Base-by-base conservation (phyloP, 345 rosid genomes). In the Tarenaya hassleriana region DNA sequence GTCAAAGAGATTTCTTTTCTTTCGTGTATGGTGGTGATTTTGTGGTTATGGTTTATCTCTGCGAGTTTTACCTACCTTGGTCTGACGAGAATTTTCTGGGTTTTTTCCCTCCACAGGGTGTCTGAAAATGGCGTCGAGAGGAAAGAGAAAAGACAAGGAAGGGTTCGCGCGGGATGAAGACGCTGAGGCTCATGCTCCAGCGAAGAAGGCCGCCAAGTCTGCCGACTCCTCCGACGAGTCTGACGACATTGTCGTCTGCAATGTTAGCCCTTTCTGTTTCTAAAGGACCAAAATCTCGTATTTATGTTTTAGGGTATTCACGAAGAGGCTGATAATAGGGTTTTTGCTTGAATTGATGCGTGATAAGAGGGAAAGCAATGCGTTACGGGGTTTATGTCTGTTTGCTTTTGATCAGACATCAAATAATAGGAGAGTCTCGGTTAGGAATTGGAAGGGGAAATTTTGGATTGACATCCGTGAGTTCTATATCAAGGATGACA, bases 381-480 rank as follows among this genome's bases (percentile, higher is more conserved):
- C 52, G 32, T 31, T 52, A 33, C 55, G 41, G 50, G 51, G 67
- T 48, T 62, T 40, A 18, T 45, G 41, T 17, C 20, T 15, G 20
- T 47, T 1, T 41, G 32, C 41, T 33, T 8, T n/a, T n/a, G 34
- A 42, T 63, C 66, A 90, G 96, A 69, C 87, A 50, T 83, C 96
- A 16, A 88, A 77, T 79, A 92, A 77, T 43, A 68, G 95, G 73
- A 84, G 86, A 67, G 94, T 91, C 24, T 56, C 85, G 8, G 96
- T 91, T 56, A 69, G 95, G 80, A 77, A 73, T 50, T 91, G 90
- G 92, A 74, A 83, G 21, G 96, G 95, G 8, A 77, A 52, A 50
- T 68, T 83, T 17, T 78, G 86, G 78, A 74, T 92, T 34, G 95
- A 92, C 53, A 83, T 92, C 60, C 95, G 96, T 47, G 98, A 92